Evolutionary conservation across 2,329 filamentous ascomycete genomes (phyloP).

Genomic region (Clonostachys sp.): DNA sequence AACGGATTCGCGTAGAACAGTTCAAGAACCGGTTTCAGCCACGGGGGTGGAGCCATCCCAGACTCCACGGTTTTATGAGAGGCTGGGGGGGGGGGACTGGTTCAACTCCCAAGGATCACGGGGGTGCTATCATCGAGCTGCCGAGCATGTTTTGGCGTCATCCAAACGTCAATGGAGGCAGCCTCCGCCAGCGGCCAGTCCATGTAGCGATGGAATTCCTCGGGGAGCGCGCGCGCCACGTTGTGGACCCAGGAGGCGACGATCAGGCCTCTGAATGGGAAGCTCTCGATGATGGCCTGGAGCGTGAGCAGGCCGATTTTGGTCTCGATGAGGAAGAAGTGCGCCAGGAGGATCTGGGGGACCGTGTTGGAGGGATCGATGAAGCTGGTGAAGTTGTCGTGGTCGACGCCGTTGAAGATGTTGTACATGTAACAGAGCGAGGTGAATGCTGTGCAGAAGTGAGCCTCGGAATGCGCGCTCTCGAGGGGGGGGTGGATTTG

Average conservation of each 20-base stretch:
- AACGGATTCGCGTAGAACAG: too few relatives aligned
- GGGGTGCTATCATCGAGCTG: too few relatives aligned
- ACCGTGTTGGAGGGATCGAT: background rate
- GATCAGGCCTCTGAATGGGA: background rate
- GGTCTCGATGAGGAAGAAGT: slow-evolving; percentile 1
- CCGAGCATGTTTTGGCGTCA: background rate
- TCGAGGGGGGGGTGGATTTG: too few relatives aligned
- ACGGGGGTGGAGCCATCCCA: too few relatives aligned
- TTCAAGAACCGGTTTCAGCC: too few relatives aligned
- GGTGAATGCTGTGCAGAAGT: background rate
- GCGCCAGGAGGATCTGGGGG: background rate
- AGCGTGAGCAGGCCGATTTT: background rate
- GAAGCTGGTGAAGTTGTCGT: background rate
- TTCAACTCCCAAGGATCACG: too few relatives aligned
- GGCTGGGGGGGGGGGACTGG: slow-evolving; percentile 65
- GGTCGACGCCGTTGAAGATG: background rate
- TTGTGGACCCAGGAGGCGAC: background rate
- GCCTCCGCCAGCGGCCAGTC: background rate
- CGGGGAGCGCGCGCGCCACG: background rate
- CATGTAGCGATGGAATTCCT: background rate
- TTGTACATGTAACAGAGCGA: background rate
- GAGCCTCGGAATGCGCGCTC: background rate
- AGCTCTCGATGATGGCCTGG: background rate
- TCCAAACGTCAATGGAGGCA: background rate
- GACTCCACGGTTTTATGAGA: slow-evolving; percentile 1